Evolutionary conservation across 2,329 filamentous ascomycete species (phyloP), one percentile per base, ranked within the genome.

Genomic region (Penicillium sp.): DNA sequence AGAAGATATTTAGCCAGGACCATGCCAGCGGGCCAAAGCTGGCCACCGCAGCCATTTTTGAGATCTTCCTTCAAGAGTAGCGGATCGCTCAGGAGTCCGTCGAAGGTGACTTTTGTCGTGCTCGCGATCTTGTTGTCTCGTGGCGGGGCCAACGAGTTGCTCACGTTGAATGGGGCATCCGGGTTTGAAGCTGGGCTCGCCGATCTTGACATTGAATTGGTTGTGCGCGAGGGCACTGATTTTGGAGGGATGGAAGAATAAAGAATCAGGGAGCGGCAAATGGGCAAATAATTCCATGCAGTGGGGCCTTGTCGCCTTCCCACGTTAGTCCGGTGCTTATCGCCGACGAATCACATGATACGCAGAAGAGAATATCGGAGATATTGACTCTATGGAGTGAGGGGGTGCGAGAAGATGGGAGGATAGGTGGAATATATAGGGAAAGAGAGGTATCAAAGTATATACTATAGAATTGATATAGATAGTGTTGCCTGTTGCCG

Each of bases 11-110:
- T 90, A 17, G 89, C 84, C 46, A 99, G 79, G 13, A 94, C 84
- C 85, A 96, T 89, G 9, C 94, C 94, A 0, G 93, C 93, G 3
- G 92, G 93, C 94, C 94, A 97, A 9, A 95, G 81, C 73, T 95
- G 90, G 2, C 94, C 94, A 42, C 94, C 94, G 71, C 94, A 97
- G 54, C 94, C 94, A 57, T 89, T 84, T 51, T 84, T 84, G 41
- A 96, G 81, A 72, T 97, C 92, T 71, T 97, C 91, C 65, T 90
- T 88, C 13, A 97, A 83, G 54, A 83, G 80, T 55, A 97, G 80
- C 37, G 89, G 86, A 41, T 82, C 76, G 17, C 79, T 73, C 27
- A 97, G 80, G 46, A 94, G 81, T 32, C 89, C 88, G 56, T 89
- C 87, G 66, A 97, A 94, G 29, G 81, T 78, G 15, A 85, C 68